Evolutionary conservation across 1,284 basidiomycete genomes (phyloP).

Genomic region (Ustilago xerochloae): DNA sequence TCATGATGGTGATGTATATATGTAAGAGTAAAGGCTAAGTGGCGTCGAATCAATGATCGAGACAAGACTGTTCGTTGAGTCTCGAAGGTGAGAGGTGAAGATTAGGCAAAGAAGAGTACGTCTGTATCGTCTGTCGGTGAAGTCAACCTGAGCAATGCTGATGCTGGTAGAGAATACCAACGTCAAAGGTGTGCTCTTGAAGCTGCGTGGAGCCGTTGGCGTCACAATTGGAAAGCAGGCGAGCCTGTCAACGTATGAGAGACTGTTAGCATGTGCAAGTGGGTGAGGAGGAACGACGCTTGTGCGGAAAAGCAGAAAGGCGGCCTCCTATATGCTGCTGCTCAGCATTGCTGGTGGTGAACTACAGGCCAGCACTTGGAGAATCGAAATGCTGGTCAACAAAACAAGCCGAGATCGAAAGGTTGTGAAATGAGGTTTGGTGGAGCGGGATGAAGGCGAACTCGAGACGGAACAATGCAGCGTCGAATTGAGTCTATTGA

Average conservation of each 20-base stretch:
- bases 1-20: conserved; percentile 10
- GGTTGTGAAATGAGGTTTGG: conserved; percentile 11
- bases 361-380: neutral
- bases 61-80: too few relatives aligned
- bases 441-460: neutral
- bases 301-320: conserved; percentile 4
- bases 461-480: neutral
- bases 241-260: too few relatives aligned
- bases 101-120: too few relatives aligned
- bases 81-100: too few relatives aligned
- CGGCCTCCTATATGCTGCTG: neutral
- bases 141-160: too few relatives aligned
- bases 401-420: neutral
- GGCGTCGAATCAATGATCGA: too few relatives aligned
- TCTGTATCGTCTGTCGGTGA: too few relatives aligned
- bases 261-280: neutral
- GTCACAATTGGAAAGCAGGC: too few relatives aligned
- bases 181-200: too few relatives aligned
- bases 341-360: conserved; percentile 7
- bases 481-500: too few relatives aligned
- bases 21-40: neutral
- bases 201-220: too few relatives aligned
- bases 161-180: too few relatives aligned
- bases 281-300: neutral
- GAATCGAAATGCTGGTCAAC: conserved; percentile 8